Percentiles rank a stretch among this genome's conserved stretches.
These are phyloP conservation scores for Pholiota conissans DNA, from an alignment of 768 basidiomycete genomes.

Conservation along the genomic window DNA sequence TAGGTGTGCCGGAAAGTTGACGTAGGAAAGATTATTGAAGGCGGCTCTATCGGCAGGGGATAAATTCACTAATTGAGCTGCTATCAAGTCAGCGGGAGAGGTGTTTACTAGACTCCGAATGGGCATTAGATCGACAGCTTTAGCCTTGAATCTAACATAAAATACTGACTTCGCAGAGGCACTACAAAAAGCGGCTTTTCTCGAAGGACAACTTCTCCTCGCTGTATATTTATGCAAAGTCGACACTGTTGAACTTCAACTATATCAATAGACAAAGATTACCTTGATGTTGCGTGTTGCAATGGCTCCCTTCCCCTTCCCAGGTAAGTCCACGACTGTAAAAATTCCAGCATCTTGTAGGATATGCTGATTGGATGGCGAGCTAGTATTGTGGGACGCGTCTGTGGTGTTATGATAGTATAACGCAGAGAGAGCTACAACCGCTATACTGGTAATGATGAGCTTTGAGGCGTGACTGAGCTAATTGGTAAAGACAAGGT, in stretches of 20 bases:
- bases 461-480: background rate
- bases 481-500: background rate
- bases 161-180: slow-evolving; percentile 43
- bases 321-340: slow-evolving; percentile 47
- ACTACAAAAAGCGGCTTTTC: slow-evolving; percentile 58
- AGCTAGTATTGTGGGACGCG: background rate
- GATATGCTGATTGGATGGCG: background rate
- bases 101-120: slow-evolving; percentile 31
- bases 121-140: background rate
- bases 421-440: background rate
- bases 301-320: slow-evolving; percentile 55
- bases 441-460: background rate
- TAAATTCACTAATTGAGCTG: slow-evolving; percentile 32
- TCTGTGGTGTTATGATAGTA: background rate
- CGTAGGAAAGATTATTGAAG: slow-evolving; percentile 58
- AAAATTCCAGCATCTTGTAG: background rate
- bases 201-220: slow-evolving; percentile 57
- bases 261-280: background rate
- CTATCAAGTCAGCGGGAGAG: slow-evolving; percentile 47
- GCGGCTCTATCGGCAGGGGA: slow-evolving; percentile 32
- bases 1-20: slow-evolving; percentile 45
- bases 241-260: background rate
- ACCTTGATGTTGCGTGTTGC: slow-evolving; percentile 54
- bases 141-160: background rate
- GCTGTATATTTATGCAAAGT: slow-evolving; percentile 31